Base-by-base conservation (phyloP, 1,139 yeast species). In the Candida sanyaensis region DNA sequence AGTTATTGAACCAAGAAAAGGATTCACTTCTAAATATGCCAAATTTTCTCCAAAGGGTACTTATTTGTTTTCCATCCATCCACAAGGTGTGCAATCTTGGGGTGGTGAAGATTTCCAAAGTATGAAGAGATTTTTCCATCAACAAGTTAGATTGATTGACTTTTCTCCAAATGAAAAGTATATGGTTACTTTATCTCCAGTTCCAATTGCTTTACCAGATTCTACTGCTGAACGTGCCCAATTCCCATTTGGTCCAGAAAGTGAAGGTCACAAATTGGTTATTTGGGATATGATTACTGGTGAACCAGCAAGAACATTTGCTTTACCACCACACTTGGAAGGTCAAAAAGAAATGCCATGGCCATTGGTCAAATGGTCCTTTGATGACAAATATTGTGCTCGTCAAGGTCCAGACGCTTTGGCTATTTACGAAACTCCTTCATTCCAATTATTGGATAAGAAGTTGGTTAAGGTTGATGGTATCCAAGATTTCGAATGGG, bases 331-430 rank as follows among this genome's bases (percentile, higher is more conserved):
- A 56, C 80, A 82, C 62, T 75, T 85, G 61, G 88, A 82, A 62
- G 80, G 81, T 46, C 82, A 80, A 61, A 79, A 81, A 64, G 86
- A 85, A 64, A 83, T 90, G 84, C 85, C 88, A 56, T 93, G 99
- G 99, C 99, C 99, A 44, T 82, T 93, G 64, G 87, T 95, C 66
- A 92, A 91, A 71, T 95, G 99, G 98, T 90, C 98, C 41, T 79
- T 77, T 60, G 96, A 95, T 71, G 97, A 90, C 70, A 86, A 84
- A 69, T 95, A 86, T 76, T 89, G 96, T 75, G 98, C 97, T 49
- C 88, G 99, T 74, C 83, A 89, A 69, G 93, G 93, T 47, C 96
- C 96, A 49, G 95, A 89, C 56, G 97, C 96, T 48, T 77, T 95
- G 58, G 93, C 96, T 44, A 81, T 95, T 55, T 95, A 92, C 69